Evolutionary conservation across 2,329 filamentous ascomycete species (phyloP).

Genomic region (Fusarium paranaense): DNA sequence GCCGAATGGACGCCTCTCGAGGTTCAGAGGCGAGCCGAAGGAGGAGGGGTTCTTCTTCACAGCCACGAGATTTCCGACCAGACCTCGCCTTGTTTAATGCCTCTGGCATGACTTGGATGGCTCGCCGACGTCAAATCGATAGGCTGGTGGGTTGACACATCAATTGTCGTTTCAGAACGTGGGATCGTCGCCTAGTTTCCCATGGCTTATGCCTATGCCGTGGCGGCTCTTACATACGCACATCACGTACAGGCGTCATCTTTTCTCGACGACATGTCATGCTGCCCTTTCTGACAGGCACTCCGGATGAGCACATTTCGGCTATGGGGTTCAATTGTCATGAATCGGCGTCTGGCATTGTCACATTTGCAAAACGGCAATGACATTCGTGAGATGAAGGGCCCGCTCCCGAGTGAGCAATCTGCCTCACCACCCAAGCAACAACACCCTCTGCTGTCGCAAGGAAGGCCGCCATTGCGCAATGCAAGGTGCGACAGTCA

Average conservation of each 20-base stretch:
- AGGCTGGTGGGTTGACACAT: slow-evolving; percentile 37
- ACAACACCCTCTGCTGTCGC: neutral
- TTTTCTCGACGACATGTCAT: slow-evolving; percentile 27
- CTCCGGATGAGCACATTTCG: slow-evolving; percentile 14
- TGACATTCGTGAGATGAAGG: slow-evolving; percentile 24
- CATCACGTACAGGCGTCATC: slow-evolving; percentile 3
- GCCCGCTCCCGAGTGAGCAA: neutral
- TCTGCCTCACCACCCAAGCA: slow-evolving; percentile 11
- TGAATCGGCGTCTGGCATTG: slow-evolving; percentile 20
- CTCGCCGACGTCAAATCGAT: slow-evolving; percentile 22
- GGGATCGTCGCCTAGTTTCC: neutral
- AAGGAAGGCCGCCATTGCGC: slow-evolving; percentile 18
- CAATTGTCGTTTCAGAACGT: slow-evolving; percentile 30
- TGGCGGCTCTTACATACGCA: slow-evolving; percentile 37
- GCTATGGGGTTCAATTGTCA: slow-evolving; percentile 15
- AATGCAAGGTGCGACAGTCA: slow-evolving; percentile 20
- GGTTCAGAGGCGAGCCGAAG: neutral
- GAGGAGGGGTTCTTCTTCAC: slow-evolving; percentile 14
- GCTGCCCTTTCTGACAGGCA: slow-evolving; percentile 22
- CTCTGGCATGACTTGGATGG: slow-evolving; percentile 10
- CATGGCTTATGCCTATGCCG: slow-evolving; percentile 14
- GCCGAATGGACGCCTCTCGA: slow-evolving; percentile 35
- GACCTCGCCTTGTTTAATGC: slow-evolving; percentile 11
- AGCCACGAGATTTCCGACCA: slow-evolving; percentile 9
- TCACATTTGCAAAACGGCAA: slow-evolving; percentile 12